Conservation (phyloP, 768 basidiomycete genomes). For the Tubosaeta sp. region DNA sequence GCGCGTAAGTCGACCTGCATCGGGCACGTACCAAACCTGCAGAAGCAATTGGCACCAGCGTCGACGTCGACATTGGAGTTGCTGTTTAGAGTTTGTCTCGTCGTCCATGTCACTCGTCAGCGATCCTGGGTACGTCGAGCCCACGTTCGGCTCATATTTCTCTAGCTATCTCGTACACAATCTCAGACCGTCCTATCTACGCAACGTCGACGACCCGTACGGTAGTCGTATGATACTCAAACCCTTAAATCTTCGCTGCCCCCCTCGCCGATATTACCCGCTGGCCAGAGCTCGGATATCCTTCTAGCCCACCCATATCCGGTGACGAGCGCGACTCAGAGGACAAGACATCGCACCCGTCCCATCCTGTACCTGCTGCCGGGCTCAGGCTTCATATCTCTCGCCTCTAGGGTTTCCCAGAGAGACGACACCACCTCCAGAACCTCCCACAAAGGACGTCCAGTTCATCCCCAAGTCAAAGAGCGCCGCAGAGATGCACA, state of each 20-base stretch:
- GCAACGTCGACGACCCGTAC: slow-evolving; percentile 83
- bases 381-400: slow-evolving; percentile 47
- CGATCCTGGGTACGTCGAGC: slow-evolving; percentile 50
- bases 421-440: slow-evolving; percentile 14
- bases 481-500: slow-evolving; percentile 83
- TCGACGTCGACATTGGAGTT: not conserved
- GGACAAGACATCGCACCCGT: slow-evolving; percentile 7
- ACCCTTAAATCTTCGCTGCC: slow-evolving; percentile 78
- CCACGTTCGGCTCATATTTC: slow-evolving; percentile 6
- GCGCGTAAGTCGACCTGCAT: slow-evolving; percentile 1
- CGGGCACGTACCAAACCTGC: slow-evolving; percentile 49
- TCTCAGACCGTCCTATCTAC: slow-evolving; percentile 81
- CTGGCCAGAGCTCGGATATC: slow-evolving; percentile 81
- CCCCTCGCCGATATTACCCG: slow-evolving; percentile 72
- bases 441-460: slow-evolving; percentile 45
- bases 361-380: slow-evolving; percentile 29
- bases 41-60: slow-evolving; percentile 44
- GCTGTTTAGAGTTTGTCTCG: not conserved
- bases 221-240: slow-evolving; percentile 70
- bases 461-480: slow-evolving; percentile 77
- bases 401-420: not conserved
- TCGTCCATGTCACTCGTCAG: slow-evolving; percentile 55
- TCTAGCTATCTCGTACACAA: slow-evolving; percentile 68
- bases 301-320: slow-evolving; percentile 66
- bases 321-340: slow-evolving; percentile 60